Evolutionary conservation across 805 yeast genomes (phyloP), one percentile per base, ranked within the genome.

Genomic region (Kazachstania africana): DNA sequence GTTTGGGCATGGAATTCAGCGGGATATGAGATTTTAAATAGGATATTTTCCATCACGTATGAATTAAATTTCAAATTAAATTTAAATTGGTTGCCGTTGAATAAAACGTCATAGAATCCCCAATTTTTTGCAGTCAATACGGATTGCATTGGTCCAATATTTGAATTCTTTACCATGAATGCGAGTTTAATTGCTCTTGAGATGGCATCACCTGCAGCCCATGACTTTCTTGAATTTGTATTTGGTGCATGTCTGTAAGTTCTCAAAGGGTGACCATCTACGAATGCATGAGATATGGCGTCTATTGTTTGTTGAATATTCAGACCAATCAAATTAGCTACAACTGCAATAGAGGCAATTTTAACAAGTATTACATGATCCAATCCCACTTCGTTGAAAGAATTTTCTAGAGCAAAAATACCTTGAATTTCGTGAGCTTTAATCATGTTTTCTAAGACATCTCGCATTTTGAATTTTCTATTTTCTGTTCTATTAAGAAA

Each of bases 201-300:
- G 30, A 65, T 66, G 9, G 78, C 77, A 43, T 72, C 78, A 36
- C 78, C 78, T 10, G 78, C 78, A 17, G 78, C 78, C 78, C 78
- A 72, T 1, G 76, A 70, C 54, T 72, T 72, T 47, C 78, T 63
- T 6, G 74, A 65, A 55, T 71, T 70, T 31, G 78, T 72, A 53
- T 72, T 72, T 39, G 78, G 78, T 8, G 77, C 73, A 45, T 72
- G 78, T 45, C 78, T 65, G 45, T 72, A 72, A 19, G 78, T 72
- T 51, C 78, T 62, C 37, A 72, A 54, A 4, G 72, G 43, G 41
- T 69, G 75, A 19, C 78, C 78, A 50, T 72, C 78, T 18, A 64
- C 75, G 53, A 71, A 70, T 6, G 77, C 76, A 38, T 72, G 78
- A 4, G 76, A 68, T 4, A 72, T 33, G 15, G 75, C 75, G 39